Conservation (phyloP, 73 alveolate species). For the Tetrahymena thermophila region DNA sequence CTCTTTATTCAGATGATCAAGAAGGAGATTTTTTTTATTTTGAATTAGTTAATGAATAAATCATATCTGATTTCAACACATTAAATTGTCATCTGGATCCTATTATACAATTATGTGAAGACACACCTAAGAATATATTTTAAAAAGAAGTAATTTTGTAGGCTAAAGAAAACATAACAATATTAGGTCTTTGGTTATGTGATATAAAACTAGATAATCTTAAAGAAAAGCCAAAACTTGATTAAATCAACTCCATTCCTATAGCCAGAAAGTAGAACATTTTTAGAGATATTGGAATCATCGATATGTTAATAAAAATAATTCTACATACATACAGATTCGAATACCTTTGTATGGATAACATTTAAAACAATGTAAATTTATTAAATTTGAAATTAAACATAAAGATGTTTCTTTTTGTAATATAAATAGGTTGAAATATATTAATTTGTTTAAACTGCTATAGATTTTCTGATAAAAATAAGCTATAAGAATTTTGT, state of each 20-base stretch:
- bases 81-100: not conserved
- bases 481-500: not conserved
- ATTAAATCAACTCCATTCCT: not conserved
- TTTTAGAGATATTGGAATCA: not conserved
- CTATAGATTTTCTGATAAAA: not conserved
- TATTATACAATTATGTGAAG: not conserved
- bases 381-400: not conserved
- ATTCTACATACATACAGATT: not conserved
- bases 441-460: not conserved
- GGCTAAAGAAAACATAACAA: not conserved
- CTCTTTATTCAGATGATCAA: not conserved
- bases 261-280: not conserved
- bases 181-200: not conserved
- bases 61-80: not conserved
- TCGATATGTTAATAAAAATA: not conserved
- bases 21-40: not conserved
- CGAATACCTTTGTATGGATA: not conserved
- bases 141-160: not conserved
- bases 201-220: not conserved
- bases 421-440: not conserved
- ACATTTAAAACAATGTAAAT: not conserved
- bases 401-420: too few species aligned
- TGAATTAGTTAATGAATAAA: not conserved
- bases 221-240: not conserved
- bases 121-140: not conserved